Evolutionary conservation across 169 alveolate genomes (phyloP).

Genomic region (Plasmodium fragile): DNA sequence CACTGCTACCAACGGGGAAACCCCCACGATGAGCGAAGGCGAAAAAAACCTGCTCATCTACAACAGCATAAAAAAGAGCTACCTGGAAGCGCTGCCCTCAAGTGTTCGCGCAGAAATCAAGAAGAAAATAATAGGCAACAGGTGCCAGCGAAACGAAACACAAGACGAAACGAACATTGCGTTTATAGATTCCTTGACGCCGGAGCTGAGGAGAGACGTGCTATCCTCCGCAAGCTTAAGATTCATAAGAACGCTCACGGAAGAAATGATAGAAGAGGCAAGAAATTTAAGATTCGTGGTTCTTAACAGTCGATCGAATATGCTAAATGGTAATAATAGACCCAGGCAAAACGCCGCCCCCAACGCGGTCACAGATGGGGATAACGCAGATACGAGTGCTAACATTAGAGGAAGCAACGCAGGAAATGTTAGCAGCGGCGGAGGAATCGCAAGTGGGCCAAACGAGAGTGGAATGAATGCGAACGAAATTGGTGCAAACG

Average conservation of each 20-base stretch:
- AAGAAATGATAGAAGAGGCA: constrained; percentile 86
- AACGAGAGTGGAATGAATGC: not conserved
- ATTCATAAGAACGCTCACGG: constrained; percentile 83
- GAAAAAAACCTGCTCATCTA: constrained; percentile 28
- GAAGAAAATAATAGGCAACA: constrained; percentile 67
- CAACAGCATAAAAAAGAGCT: constrained; percentile 73
- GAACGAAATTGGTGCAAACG: not conserved
- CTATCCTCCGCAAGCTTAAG: constrained; percentile 83
- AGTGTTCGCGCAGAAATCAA: constrained; percentile 63
- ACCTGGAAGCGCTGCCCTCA: constrained; percentile 57
- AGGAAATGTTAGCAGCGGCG: not conserved
- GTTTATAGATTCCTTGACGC: constrained; percentile 85
- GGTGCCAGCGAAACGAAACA: constrained; percentile 42
- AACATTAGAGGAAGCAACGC: not conserved
- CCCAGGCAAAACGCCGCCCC: not conserved
- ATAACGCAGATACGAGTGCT: not conserved
- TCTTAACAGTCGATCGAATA: constrained; percentile 17
- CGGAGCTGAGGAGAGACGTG: constrained; percentile 86
- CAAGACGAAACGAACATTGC: constrained; percentile 85
- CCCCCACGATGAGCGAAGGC: not conserved
- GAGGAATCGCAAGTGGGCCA: not conserved
- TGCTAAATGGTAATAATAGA: constrained; percentile 14
- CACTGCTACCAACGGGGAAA: not conserved
- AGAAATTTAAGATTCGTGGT: constrained; percentile 73
- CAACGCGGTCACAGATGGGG: not conserved